Evolutionary conservation across 108 stramenopile species (phyloP).

Genomic region (Skeletonema potamos): DNA sequence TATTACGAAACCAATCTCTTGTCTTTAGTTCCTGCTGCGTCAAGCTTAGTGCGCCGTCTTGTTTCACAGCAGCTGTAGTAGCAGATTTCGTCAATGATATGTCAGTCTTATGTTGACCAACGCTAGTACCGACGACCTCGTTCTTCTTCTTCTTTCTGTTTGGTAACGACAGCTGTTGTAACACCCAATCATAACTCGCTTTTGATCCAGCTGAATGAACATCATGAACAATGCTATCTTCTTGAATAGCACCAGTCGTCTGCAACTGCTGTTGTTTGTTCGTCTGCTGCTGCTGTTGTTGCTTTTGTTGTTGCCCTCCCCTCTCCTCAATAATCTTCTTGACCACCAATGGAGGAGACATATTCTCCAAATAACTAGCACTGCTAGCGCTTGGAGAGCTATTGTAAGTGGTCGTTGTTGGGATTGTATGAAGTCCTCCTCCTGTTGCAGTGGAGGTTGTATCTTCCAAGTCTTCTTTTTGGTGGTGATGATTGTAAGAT

Average conservation of each 20-base stretch:
- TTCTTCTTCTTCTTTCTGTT: background rate
- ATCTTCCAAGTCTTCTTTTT: background rate
- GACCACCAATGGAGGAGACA: background rate
- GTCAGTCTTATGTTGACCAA: background rate
- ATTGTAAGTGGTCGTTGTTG: background rate
- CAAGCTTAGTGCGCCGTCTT: background rate
- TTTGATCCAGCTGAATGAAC: background rate
- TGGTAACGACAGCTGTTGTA: background rate
- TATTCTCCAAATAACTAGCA: background rate
- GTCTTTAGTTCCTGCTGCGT: background rate
- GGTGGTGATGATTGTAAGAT: background rate
- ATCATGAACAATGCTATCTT: background rate
- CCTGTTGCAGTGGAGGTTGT: background rate
- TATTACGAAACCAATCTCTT: background rate
- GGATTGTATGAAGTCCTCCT: background rate
- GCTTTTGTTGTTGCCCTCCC: background rate
- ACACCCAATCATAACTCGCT: background rate
- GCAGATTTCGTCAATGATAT: background rate
- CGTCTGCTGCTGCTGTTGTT: background rate
- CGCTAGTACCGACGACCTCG: background rate
- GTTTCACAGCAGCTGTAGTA: background rate
- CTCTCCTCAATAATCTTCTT: background rate
- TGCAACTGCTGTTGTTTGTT: background rate
- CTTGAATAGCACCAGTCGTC: background rate
- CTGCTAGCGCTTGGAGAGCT: background rate